Base-by-base conservation (phyloP, 768 basidiomycete genomes). In the Termitomyces sp. region DNA sequence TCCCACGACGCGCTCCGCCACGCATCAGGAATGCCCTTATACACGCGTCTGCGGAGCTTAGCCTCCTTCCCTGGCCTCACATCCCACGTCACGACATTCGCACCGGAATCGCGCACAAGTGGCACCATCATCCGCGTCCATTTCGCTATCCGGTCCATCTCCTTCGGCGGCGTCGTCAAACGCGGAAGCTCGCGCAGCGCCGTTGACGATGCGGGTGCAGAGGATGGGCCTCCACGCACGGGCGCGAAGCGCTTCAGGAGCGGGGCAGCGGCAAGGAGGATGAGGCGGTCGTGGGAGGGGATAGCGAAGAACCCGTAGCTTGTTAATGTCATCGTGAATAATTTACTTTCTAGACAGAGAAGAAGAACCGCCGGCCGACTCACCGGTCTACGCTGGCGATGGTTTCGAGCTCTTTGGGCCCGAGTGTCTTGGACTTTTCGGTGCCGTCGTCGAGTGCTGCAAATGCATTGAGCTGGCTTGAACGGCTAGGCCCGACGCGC, bases 1-100 rank as follows among this genome's bases (percentile, higher is more conserved):
- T 89, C 91, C 97, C 97, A 99, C 0, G 87, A 93, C 4, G 93
- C 96, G 53, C 83, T 78, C 44, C 97, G 81, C 97, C 97, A 99
- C 51, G 95, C 83, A 72, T 98, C 96, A 2, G 97, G 97, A 33
- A 98, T 87, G 57, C 97, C 97, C 70, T 99, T 99, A 79, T 92
- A 98, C 54, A 88, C 84, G 33, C 96, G 81, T 63, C 82, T 74
- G 34, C 88, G 81, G 20, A 90, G 78, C 72, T 90, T 95, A 66
- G 68, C 76, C 64, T 80, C 84, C 72, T 89, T 93, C 18, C 76
- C 78, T 24, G 79, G 66, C 50, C 82, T 83, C 66, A 95, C 76
- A 36, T 69, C 72, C 95, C 95, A 98, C 13, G 76, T 70, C 42
- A 85, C 77, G 15, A 87, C 77, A 67, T 97, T 96, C 11, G 87